phyloP scores from a whole-genome alignment of 116 monocot species.

The Papilionanthe hybrid region DNA sequence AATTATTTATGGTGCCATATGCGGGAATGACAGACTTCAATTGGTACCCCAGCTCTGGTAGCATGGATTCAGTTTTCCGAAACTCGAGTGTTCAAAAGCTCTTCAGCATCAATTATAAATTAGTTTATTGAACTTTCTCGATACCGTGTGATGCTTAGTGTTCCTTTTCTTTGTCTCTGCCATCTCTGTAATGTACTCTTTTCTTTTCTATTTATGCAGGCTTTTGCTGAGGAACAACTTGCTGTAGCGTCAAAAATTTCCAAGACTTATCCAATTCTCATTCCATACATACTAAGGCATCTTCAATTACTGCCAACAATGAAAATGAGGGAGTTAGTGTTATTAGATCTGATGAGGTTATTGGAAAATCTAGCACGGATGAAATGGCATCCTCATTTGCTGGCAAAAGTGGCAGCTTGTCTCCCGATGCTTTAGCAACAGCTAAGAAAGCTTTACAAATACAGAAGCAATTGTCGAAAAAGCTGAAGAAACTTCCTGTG shows the following conservation, averaged over 20 bases:
- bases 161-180: too few relatives aligned
- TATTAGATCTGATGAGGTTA: constrained; percentile 99
- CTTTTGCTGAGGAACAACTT: constrained; percentile 37
- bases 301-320: constrained; percentile 90
- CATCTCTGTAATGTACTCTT: background rate
- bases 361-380: constrained; percentile 99
- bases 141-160: too few relatives aligned
- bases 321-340: constrained; percentile 98
- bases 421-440: constrained; percentile 96
- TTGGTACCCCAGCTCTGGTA: background rate
- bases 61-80: too few relatives aligned
- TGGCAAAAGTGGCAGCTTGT: constrained; percentile 70
- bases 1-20: too few relatives aligned
- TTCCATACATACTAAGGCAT: constrained; percentile 71
- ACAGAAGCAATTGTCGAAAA: constrained; percentile 85
- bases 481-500: constrained; percentile 79
- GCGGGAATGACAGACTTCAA: background rate
- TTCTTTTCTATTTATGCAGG: constrained; percentile 17
- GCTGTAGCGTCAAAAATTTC: constrained; percentile 28
- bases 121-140: background rate
- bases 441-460: constrained; percentile 93
- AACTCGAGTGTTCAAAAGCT: too few relatives aligned
- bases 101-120: background rate
- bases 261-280: constrained; percentile 22
- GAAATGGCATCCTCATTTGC: constrained; percentile 48